Evolutionary conservation across 2,329 filamentous ascomycete genomes (phyloP), one percentile per base, ranked within the genome.

Genomic region (Stemphylium beticola): DNA sequence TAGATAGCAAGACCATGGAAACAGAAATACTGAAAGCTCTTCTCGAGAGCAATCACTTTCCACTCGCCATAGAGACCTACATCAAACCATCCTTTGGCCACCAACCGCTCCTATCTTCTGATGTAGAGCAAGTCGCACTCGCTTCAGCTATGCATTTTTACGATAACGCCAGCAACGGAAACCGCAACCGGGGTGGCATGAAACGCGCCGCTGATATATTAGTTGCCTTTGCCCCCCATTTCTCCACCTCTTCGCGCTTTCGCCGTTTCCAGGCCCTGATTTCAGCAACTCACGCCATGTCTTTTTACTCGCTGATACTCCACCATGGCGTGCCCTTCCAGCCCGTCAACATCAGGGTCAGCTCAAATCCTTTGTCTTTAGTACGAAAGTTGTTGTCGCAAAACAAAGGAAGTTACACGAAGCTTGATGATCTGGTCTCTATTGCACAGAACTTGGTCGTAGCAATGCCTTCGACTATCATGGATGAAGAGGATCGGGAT

Each of bases 101-200:
- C 15, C 74, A 71, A 3, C 82, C 83, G 4, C 77, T 91, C 3
- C 66, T 81, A 2, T 66, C 71, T 2, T 73, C 81, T 3, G 71
- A 81, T 6, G 75, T 91, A 1, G 83, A 86, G 66, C 81, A 85
- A 4, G 84, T 85, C 1, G 78, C 92, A 8, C 77, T 90, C 37
- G 79, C 80, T 1, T 81, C 86, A 41, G 87, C 88, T 1, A 83
- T 92, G 77, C 81, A 84, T 49, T 84, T 88, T 4, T 95, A 92
- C 68, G 91, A 95, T 67, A 91, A 91, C 68, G 90, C 91, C 3
- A 90, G 88, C 18, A 95, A 95, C 66, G 89, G 89, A 0, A 92
- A 93, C 64, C 85, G 85, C 50, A 90, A 84, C 2, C 82, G 90
- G 61, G 91, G 91, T 14, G 88, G 88, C 0, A 81, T 95, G 66